Base-by-base conservation (phyloP, 73 alveolate genomes). In the Breviolum minutum region DNA sequence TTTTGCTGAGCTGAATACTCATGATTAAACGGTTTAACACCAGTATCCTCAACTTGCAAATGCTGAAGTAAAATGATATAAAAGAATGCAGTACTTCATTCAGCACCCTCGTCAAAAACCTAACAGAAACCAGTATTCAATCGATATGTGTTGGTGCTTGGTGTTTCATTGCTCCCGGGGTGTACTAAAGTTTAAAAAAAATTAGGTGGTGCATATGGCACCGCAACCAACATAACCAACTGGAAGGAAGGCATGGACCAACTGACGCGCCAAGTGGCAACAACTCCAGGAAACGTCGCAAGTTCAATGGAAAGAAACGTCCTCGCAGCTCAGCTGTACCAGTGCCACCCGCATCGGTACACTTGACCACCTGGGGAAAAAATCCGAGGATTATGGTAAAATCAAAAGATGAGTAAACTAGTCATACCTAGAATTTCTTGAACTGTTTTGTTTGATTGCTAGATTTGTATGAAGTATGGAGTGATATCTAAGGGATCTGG, bases 221-320 rank as follows among this genome's bases (percentile, higher is more conserved):
- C n/a, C n/a, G n/a, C n/a, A n/a, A n/a, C n/a, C n/a, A n/a, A n/a
- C n/a, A n/a, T n/a, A n/a, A n/a, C n/a, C n/a, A n/a, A n/a, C n/a
- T n/a, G n/a, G n/a, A 17, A 73, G 27, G 54, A 73, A 8, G 54
- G 29, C 26, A 26, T 71, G 9, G 81, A 30, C 82, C 16, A 40
- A 11, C 80, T 9, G 22, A 8, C 26, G 2, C 29, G 88, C 68
- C 88, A 29, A 13, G 66, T 22, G 92, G 27, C 92, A 83, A 26
- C 9, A 83, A 76, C 64, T 62, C 6, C 79, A 86, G 48, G 64
- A 86, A 86, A 2, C 14, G 8, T 19, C 63, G 94, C 81, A 86
- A 63, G 32, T 86, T 77, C 79, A 12, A 79, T 29, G 94, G 94
- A 27, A 86, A 86, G 94, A 86, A 86, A 14, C 80, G 63, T 16